phyloP scores from a whole-genome alignment of 176 grass and related monocot species.

The Carex myosuroides region DNA sequence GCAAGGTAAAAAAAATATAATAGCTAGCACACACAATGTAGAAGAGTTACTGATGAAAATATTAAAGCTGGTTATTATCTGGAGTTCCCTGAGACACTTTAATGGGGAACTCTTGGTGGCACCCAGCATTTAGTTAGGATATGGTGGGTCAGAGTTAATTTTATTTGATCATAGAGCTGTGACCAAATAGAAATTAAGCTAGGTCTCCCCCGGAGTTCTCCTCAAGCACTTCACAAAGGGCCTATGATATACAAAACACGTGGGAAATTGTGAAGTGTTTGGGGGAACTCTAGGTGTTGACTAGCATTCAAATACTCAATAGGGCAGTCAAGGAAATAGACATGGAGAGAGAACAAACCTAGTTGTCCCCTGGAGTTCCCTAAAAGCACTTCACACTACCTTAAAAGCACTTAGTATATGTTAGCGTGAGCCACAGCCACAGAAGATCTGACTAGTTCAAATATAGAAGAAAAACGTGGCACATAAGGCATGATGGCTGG shows the following conservation, averaged over 20 bases:
- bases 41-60: neutral
- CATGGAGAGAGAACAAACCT: neutral
- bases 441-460: neutral
- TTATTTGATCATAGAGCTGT: neutral
- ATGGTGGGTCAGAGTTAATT: neutral
- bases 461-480: neutral
- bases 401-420: neutral
- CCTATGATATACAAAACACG: neutral
- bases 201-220: constrained; percentile 25
- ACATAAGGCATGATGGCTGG: too few relatives aligned
- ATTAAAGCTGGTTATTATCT: constrained; percentile 6
- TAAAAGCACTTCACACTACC: constrained; percentile 22
- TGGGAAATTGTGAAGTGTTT: constrained; percentile 38
- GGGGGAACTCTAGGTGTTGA: constrained; percentile 33
- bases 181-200: constrained; percentile 15
- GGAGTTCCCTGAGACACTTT: constrained; percentile 17
- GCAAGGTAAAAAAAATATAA: neutral
- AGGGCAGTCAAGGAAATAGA: neutral
- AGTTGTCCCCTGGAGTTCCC: constrained; percentile 28
- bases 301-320: constrained; percentile 5
- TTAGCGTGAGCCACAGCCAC: neutral
- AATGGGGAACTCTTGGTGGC: constrained; percentile 16
- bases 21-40: neutral
- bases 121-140: constrained; percentile 7
- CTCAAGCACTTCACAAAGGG: constrained; percentile 31